A percentile compares a stretch with the other conserved stretches of the same genome.
Conservation (phyloP, 768 basidiomycete species). For the Leucocoprinus leucothites region DNA sequence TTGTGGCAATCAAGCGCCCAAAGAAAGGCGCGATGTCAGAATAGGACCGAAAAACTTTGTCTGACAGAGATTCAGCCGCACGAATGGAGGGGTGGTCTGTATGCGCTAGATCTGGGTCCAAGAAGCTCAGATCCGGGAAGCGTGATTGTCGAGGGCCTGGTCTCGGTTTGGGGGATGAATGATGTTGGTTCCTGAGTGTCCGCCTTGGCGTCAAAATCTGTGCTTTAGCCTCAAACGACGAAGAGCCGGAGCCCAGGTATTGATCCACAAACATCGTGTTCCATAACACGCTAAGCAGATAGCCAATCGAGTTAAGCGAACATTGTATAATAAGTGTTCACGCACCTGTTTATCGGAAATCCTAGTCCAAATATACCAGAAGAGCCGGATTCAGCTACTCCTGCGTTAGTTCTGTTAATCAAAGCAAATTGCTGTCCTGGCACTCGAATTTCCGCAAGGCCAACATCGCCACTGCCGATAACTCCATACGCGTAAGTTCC, state of each 20-base stretch:
- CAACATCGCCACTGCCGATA: constrained; percentile 57
- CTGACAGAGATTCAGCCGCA: not conserved
- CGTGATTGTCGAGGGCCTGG: constrained; percentile 20
- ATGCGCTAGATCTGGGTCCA: constrained; percentile 13
- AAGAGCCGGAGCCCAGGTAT: not conserved
- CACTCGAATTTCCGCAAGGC: constrained; percentile 49
- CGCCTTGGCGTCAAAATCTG: not conserved
- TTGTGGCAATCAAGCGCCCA: constrained; percentile 38
- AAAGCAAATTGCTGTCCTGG: constrained; percentile 59
- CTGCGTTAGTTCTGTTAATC: constrained; percentile 68
- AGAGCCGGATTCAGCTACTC: constrained; percentile 49
- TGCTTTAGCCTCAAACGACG: not conserved
- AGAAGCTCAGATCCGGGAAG: constrained; percentile 26
- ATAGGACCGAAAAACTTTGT: constrained; percentile 36
- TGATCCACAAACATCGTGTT: constrained; percentile 29
- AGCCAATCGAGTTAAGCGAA: not conserved
- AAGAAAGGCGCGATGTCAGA: constrained; percentile 41
- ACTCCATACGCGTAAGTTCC: constrained; percentile 66
- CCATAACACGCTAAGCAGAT: constrained; percentile 42
- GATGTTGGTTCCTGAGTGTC: constrained; percentile 17
- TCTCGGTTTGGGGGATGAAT: constrained; percentile 19
- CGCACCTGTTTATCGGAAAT: constrained; percentile 68
- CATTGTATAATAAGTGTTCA: constrained; percentile 6
- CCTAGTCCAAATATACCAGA: constrained; percentile 75
- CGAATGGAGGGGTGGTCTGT: constrained; percentile 4